Conservation (phyloP, 805 yeast species). For the Yamadazyma laniorum region DNA sequence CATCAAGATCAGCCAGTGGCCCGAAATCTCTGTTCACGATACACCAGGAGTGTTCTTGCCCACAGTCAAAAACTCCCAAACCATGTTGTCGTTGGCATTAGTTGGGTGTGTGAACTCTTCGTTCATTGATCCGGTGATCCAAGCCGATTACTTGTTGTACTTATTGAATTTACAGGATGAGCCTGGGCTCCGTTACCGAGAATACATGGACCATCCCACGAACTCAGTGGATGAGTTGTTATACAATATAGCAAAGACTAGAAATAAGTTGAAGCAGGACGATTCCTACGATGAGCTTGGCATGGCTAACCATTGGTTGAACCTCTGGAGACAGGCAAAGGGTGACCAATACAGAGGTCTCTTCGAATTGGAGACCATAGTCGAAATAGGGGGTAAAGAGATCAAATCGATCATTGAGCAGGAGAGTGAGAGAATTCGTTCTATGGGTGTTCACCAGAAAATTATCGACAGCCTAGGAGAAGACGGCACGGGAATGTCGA, state of each 20-base stretch:
- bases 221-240: constrained; percentile 65
- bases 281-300: constrained; percentile 52
- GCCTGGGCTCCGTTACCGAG: constrained; percentile 40
- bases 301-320: constrained; percentile 62
- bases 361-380: constrained; percentile 35
- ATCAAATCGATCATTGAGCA: constrained; percentile 22
- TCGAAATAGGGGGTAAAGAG: constrained; percentile 25
- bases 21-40: constrained; percentile 72
- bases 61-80: constrained; percentile 55
- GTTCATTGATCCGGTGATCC: constrained; percentile 77
- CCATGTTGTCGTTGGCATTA: constrained; percentile 72
- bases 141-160: constrained; percentile 81
- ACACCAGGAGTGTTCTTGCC: constrained; percentile 94
- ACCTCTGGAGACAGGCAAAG: constrained; percentile 59
- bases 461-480: constrained; percentile 36
- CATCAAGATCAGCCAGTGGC: constrained; percentile 58
- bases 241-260: constrained; percentile 42
- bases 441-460: constrained; percentile 26
- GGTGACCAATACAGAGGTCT: constrained; percentile 28
- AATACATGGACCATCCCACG: constrained; percentile 60
- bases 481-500: constrained; percentile 37
- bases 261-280: constrained; percentile 34
- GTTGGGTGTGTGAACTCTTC: constrained; percentile 72
- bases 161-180: constrained; percentile 64
- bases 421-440: constrained; percentile 30